Conservation (phyloP, 495 filamentous ascomycete genomes). For the Penicillium paxilli region DNA sequence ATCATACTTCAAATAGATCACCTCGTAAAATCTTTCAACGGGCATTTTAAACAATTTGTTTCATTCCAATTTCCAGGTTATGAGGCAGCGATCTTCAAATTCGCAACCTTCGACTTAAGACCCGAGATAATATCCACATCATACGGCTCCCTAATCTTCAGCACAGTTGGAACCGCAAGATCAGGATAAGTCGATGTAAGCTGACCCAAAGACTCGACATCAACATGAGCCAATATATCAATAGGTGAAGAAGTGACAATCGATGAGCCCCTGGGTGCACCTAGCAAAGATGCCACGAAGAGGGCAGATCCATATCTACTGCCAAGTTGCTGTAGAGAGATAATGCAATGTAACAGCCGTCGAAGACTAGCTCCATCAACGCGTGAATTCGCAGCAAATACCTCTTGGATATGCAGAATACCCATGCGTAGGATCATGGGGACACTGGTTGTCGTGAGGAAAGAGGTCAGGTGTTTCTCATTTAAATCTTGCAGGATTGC, state of each 20-base stretch:
- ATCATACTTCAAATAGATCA: too few relatives aligned
- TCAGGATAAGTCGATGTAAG: slow-evolving; percentile 3
- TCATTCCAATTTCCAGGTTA: neutral
- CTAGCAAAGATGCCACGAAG: slow-evolving; percentile 7
- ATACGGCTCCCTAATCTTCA: slow-evolving; percentile 15
- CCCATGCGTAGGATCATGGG: slow-evolving; percentile 9
- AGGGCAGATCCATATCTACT: slow-evolving; percentile 6
- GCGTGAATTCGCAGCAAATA: neutral
- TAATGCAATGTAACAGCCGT: slow-evolving; percentile 2
- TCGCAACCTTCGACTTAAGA: slow-evolving; percentile 3
- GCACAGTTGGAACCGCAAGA: neutral
- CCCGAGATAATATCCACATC: slow-evolving; percentile 11
- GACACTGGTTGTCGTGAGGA: slow-evolving; percentile 11
- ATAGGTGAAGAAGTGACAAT: neutral
- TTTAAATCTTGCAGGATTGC: slow-evolving; percentile 5
- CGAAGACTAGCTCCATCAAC: neutral
- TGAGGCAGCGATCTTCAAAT: neutral
- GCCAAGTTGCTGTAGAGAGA: slow-evolving; percentile 4
- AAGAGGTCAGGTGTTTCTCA: slow-evolving; percentile 6
- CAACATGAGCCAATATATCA: slow-evolving; percentile 7
- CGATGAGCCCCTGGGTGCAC: neutral
- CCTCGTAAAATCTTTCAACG: too few relatives aligned
- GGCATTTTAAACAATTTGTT: neutral
- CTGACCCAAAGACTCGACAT: slow-evolving; percentile 9
- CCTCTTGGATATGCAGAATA: slow-evolving; percentile 12